phyloP scores from a whole-genome alignment of 2,329 filamentous ascomycete species.

The Meredithiella fracta region DNA sequence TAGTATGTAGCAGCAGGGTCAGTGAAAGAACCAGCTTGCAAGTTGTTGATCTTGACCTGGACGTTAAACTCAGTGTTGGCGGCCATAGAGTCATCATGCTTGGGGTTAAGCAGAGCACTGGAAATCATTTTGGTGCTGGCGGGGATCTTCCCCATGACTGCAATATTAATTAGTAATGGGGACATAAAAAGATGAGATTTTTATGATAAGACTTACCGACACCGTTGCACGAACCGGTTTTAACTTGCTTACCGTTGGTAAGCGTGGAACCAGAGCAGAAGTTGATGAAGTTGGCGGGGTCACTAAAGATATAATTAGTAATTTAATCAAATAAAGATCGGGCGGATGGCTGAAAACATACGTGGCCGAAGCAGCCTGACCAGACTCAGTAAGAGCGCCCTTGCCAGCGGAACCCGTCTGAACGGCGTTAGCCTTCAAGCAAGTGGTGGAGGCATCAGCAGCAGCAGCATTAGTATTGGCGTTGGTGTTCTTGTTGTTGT shows the following conservation, averaged over 20 bases:
- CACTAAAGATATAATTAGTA: slow-evolving; percentile 25
- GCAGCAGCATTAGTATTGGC: slow-evolving; percentile 18
- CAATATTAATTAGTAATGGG: neutral
- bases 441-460: slow-evolving; percentile 20
- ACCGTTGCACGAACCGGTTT: slow-evolving; percentile 46
- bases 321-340: neutral
- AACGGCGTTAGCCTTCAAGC: slow-evolving; percentile 28
- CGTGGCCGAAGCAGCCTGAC: slow-evolving; percentile 37
- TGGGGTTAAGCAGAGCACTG: slow-evolving; percentile 35
- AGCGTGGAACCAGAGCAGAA: slow-evolving; percentile 37
- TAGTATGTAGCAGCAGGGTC: slow-evolving; percentile 46
- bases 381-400: slow-evolving; percentile 29
- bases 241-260: slow-evolving; percentile 44
- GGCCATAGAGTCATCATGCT: slow-evolving; percentile 32
- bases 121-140: slow-evolving; percentile 40
- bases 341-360: slow-evolving; percentile 22
- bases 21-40: slow-evolving; percentile 42
- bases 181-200: slow-evolving; percentile 15
- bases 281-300: slow-evolving; percentile 46
- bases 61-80: slow-evolving; percentile 36
- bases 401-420: slow-evolving; percentile 34
- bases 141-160: slow-evolving; percentile 45
- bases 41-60: slow-evolving; percentile 34
- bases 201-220: slow-evolving; percentile 30
- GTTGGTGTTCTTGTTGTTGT: slow-evolving; percentile 17